These are phyloP conservation scores for Corylus heterophylla DNA, from an alignment of 306 rosid species.

Conservation along the genomic window DNA sequence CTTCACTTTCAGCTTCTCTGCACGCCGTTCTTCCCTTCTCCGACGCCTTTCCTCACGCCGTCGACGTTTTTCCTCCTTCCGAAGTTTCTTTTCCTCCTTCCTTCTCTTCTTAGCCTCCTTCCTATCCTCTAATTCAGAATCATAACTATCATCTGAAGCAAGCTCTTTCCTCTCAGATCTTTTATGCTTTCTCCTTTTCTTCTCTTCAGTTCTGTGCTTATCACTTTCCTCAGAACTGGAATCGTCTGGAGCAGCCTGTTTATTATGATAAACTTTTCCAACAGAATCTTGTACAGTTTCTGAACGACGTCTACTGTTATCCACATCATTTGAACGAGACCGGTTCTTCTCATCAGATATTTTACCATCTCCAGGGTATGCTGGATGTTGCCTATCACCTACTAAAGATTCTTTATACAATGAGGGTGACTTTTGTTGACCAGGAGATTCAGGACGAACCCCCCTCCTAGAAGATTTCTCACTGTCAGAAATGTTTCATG, in stretches of 20 bases:
- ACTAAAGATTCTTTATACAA: conserved; percentile 39
- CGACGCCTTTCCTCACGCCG: conserved; percentile 76
- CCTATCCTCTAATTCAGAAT: conserved; percentile 73
- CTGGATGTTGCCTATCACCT: conserved; percentile 45
- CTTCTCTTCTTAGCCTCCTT: conserved; percentile 79
- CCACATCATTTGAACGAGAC: conserved; percentile 37
- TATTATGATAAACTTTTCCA: conserved; percentile 42
- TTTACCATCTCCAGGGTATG: conserved; percentile 43
- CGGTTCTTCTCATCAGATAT: conserved; percentile 50
- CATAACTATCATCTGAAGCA: conserved; percentile 67
- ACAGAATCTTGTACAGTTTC: conserved; percentile 37
- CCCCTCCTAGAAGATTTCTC: conserved; percentile 44
- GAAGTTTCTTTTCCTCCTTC: conserved; percentile 77
- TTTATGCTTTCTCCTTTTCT: conserved; percentile 68
- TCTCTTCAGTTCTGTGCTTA: conserved; percentile 55
- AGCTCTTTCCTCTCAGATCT: conserved; percentile 64
- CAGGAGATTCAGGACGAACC: conserved; percentile 32
- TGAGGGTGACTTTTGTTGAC: conserved; percentile 44
- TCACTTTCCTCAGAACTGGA: conserved; percentile 69
- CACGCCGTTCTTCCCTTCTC: conserved; percentile 71
- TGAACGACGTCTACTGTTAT: conserved; percentile 28
- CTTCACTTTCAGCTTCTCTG: conserved; percentile 76
- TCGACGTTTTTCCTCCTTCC: conserved; percentile 87
- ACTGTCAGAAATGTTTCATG: conserved; percentile 44
- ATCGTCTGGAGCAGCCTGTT: conserved; percentile 41